Evolutionary conservation across 2,329 filamentous ascomycete species (phyloP), one percentile per base, ranked within the genome.

Genomic region (Botryotinia convoluta): DNA sequence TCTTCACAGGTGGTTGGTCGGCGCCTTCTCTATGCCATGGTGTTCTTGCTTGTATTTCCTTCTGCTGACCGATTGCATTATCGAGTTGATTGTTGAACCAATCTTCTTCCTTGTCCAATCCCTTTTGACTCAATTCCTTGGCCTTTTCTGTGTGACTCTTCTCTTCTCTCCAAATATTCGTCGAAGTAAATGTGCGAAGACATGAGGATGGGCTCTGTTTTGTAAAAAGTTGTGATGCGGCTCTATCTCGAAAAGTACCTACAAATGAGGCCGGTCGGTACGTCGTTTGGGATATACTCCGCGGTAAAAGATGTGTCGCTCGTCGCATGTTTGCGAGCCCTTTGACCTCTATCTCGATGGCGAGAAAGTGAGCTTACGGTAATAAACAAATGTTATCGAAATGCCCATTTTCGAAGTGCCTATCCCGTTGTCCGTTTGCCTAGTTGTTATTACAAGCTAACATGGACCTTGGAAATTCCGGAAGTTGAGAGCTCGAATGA

Each of bases 21-120:
- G 87, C 87, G 5, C 89, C 88, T 75, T 91, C 86, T 26, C 90
- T 85, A 76, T 90, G 89, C 91, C 91, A 92, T 77, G 91, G 91
- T 48, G 89, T 86, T 68, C 88, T 84, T 67, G 87, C 83, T 75
- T 91, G 90, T 74, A 87, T 86, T 67, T 86, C 83, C 78, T 88
- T 88, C 64, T 85, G 85, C 73, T 83, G 75, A 18, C 78, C 79
- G 72, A 81, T 79, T 16, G 77, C 78, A 74, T 83, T 79, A 64
- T 84, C 82, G 51, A 79, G 75, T 2, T 83, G 82, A 5, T 80
- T 80, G 71, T 81, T 79, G 57, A 82, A 81, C 29, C 78, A 80
- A 59, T 81, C 80, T 62, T 82, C 82, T 3, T 82, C 77, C 29
- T 79, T 78, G 29, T 82, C 80, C 26, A 75, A 29, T 3, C 72